phyloP scores from a whole-genome alignment of 2,329 filamentous ascomycete genomes.

The Septoria linicola region DNA sequence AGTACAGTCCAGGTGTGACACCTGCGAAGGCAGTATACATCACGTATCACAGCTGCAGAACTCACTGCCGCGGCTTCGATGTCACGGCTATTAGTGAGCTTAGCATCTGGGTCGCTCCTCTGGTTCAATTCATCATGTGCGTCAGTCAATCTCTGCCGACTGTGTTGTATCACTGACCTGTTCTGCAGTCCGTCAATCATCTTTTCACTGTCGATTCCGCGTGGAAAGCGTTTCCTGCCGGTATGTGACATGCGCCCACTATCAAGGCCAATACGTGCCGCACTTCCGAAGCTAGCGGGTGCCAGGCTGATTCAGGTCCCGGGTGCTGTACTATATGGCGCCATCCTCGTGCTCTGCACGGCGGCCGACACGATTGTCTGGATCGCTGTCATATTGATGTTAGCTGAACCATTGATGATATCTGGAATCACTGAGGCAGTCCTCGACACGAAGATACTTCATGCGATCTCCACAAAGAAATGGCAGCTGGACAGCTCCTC shows the following conservation, averaged over 20 bases:
- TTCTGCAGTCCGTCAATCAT: constrained; percentile 1
- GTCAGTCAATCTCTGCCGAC: too few relatives aligned
- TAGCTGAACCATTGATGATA: constrained; percentile 12
- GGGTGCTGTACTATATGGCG: not conserved
- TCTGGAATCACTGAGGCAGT: constrained; percentile 11
- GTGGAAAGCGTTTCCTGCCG: constrained; percentile 7
- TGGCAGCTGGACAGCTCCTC: not conserved
- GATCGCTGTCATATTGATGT: constrained; percentile 4
- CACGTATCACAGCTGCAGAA: constrained; percentile 1
- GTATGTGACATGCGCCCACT: not conserved
- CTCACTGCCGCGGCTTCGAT: constrained; percentile 6
- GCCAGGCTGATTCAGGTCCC: too few relatives aligned
- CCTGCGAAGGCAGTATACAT: constrained; percentile 10
- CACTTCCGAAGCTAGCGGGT: not conserved
- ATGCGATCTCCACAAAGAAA: constrained; percentile 1
- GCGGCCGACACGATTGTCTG: constrained; percentile 11
- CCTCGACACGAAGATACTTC: constrained; percentile 6
- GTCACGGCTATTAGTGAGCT: constrained; percentile 3
- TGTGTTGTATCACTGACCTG: too few relatives aligned
- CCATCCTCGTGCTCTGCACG: not conserved
- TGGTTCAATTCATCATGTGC: constrained; percentile 8
- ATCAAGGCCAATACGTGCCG: not conserved
- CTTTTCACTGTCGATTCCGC: constrained; percentile 9
- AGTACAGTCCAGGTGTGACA: not conserved
- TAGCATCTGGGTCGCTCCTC: constrained; percentile 7